Conservation (phyloP, 352 stramenopile species). For the Globisporangium takayamanum region DNA sequence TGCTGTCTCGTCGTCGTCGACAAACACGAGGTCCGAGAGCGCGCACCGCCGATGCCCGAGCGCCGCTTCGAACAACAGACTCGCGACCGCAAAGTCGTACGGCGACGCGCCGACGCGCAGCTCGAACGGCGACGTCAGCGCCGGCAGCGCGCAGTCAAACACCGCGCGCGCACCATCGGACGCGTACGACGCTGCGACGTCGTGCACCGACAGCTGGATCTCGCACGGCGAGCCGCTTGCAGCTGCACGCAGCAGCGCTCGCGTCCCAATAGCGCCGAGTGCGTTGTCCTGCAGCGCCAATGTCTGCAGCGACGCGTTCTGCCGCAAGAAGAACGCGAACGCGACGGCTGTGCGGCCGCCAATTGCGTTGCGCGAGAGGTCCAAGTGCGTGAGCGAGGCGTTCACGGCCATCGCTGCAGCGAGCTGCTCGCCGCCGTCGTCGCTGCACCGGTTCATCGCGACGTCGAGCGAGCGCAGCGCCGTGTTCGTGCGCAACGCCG, state of each 20-base stretch:
- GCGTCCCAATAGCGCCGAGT: constrained; percentile 43
- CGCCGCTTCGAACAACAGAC: constrained; percentile 41
- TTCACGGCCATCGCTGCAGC: constrained; percentile 46
- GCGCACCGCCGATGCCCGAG: constrained; percentile 29
- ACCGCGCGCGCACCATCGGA: constrained; percentile 21
- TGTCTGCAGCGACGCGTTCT: constrained; percentile 31
- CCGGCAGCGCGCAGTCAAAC: constrained; percentile 53
- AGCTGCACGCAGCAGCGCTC: constrained; percentile 44
- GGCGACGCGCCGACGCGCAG: constrained; percentile 45
- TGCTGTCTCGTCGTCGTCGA: constrained; percentile 7
- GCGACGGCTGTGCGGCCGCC: constrained; percentile 43
- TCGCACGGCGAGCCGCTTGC: constrained; percentile 44
- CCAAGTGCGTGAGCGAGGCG: constrained; percentile 33
- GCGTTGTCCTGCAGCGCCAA: constrained; percentile 55
- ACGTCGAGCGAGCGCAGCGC: constrained; percentile 38
- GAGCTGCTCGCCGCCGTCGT: constrained; percentile 53
- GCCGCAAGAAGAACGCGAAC: constrained; percentile 50
- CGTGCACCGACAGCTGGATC: constrained; percentile 50
- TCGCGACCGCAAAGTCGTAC: constrained; percentile 56
- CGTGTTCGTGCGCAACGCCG: constrained; percentile 45
- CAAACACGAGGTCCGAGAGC: constrained; percentile 43
- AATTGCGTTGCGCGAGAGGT: constrained; percentile 58
- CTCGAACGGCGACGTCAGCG: constrained; percentile 48
- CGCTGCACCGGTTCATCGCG: constrained; percentile 67
- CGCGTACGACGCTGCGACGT: constrained; percentile 23